Conservation (phyloP, 2,329 filamentous ascomycete species). For the Periconia sp. region DNA sequence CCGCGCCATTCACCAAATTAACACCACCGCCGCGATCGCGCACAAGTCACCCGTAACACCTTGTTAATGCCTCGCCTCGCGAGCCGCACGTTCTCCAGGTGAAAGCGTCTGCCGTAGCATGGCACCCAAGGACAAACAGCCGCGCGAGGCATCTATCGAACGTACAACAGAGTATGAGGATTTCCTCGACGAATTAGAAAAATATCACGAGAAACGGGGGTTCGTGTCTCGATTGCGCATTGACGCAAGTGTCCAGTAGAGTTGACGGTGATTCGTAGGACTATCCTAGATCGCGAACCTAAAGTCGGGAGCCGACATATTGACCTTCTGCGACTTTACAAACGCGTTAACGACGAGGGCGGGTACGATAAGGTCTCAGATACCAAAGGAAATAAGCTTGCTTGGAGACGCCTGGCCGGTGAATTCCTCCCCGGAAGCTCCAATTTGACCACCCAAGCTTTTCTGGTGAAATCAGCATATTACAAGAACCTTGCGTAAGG, state of each 20-base stretch:
- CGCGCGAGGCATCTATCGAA: constrained; percentile 54
- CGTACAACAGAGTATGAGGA: constrained; percentile 71
- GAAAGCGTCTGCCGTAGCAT: constrained; percentile 49
- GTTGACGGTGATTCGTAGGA: constrained; percentile 53
- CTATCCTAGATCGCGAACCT: constrained; percentile 77
- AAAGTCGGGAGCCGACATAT: constrained; percentile 79
- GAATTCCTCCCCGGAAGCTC: constrained; percentile 76
- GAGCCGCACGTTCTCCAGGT: constrained; percentile 20
- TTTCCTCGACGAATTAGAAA: constrained; percentile 75
- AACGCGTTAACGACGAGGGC: constrained; percentile 75
- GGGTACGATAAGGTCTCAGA: constrained; percentile 81
- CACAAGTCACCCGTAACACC: constrained; percentile 21
- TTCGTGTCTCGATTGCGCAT: constrained; percentile 39
- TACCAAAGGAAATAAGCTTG: constrained; percentile 76
- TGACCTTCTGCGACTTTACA: constrained; percentile 80
- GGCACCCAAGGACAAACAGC: constrained; percentile 49
- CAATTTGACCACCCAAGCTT: constrained; percentile 83
- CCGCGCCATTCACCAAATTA: constrained; percentile 30
- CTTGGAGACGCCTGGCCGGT: constrained; percentile 80
- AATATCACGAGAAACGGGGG: constrained; percentile 80
- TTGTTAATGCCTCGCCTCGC: constrained; percentile 28
- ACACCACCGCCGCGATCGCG: constrained; percentile 26
- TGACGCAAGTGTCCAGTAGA: constrained; percentile 21
- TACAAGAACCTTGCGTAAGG: constrained; percentile 82
- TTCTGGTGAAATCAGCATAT: constrained; percentile 84